A percentile compares a stretch with the other conserved stretches of the same genome.
These are phyloP conservation scores for Tricholoma terreum DNA, from an alignment of 768 basidiomycete genomes.

Conservation along the genomic window DNA sequence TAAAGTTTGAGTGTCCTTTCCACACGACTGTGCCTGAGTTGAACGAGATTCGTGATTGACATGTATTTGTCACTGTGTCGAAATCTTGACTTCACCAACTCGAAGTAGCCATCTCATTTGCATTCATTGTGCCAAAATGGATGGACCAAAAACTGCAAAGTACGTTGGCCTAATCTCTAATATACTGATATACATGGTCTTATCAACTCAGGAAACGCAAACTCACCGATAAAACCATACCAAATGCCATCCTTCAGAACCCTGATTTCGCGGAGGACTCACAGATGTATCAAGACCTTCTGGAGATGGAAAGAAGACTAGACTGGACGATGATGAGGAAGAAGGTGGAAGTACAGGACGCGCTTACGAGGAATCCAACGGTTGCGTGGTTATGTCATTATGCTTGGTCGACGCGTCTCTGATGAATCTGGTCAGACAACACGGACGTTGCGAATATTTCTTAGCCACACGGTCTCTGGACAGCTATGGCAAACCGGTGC, in stretches of 20 bases:
- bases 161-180: conserved; percentile 11
- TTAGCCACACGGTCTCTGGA: conserved; percentile 83
- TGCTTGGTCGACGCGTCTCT: conserved; percentile 11
- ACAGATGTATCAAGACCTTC: conserved; percentile 78
- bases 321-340: conserved; percentile 96
- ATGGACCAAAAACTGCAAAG: conserved; percentile 38
- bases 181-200: not conserved
- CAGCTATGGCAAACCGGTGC: conserved; percentile 80
- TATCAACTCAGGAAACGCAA: conserved; percentile 58
- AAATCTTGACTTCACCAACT: too few relatives aligned
- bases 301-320: conserved; percentile 86
- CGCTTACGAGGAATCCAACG: conserved; percentile 68
- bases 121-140: too few relatives aligned
- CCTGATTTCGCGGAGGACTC: conserved; percentile 80
- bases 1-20: not conserved
- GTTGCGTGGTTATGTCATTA: conserved; percentile 35
- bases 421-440: conserved; percentile 53
- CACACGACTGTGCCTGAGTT: too few relatives aligned
- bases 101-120: too few relatives aligned
- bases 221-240: conserved; percentile 75
- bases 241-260: conserved; percentile 70
- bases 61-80: too few relatives aligned
- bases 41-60: too few relatives aligned
- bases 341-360: conserved; percentile 86
- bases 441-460: conserved; percentile 78